Evolutionary conservation across 129 eudicot species (phyloP), one percentile per base, ranked within the genome.

Genomic region (Solidago caesia): DNA sequence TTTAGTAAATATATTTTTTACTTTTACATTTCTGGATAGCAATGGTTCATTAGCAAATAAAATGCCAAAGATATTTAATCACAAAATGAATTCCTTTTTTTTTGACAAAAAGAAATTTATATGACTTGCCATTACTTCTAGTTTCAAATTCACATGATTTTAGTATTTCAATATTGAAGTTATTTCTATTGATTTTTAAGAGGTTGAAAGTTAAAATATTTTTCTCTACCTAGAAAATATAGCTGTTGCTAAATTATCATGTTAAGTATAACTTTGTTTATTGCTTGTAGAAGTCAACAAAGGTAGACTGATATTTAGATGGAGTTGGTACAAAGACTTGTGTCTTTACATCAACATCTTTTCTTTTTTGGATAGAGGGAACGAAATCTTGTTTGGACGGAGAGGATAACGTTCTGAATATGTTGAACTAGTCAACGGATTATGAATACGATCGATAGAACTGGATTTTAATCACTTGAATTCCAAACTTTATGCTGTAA

Each of bases 131-230:
- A 33, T 33, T 33, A 33, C 39, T 33, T 33, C 39, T 33, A 33
- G 39, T 33, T 33, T 33, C 39, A 33, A 33, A 33, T 33, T 33
- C 39, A 33, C 39, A 3, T 33, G 39, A 33, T 33, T 33, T 33
- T 46, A 21, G 21, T 21, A 21, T 21, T 21, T 21, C 21, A 21
- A 21, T 21, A 12, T 4, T 53, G 14, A 10, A 43, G 7, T 64
- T 64, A 64, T n/a, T 42, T 44, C 12, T 45, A 25, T 45, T 21
- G 12, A 25, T 5, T 67, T 21, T 67, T 55, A 45, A 9, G n/a
- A 53, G 65, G 75, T 59, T 72, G 67, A 27, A 16, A 5, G 11
- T 72, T 72, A 29, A 72, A 13, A 8, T 25, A 1, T 25, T 58
- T 43, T 58, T 11, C 11, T 53, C 6, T 55, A 10, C 67, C 21